Percentiles rank a stretch among this genome's conserved stretches.
Conservation (phyloP, 768 basidiomycete genomes). For the Phanerochaete sordida region DNA sequence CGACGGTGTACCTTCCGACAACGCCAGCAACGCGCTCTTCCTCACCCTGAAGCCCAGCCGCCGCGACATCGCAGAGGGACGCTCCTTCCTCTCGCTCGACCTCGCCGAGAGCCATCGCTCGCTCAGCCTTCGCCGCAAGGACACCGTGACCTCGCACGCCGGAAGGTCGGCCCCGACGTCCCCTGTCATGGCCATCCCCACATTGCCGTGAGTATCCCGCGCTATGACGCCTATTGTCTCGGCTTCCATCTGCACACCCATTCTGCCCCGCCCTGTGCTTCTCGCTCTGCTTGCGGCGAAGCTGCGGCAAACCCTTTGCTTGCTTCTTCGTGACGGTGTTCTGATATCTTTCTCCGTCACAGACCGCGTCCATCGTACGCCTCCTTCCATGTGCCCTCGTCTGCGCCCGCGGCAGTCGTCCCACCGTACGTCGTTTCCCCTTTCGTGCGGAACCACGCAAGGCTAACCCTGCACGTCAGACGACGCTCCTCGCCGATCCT, state of each 20-base stretch:
- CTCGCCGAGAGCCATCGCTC: conserved; percentile 51
- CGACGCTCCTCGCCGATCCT: conserved; percentile 7
- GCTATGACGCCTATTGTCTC: background rate
- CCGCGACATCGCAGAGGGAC: conserved; percentile 31
- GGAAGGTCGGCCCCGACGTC: conserved; percentile 17
- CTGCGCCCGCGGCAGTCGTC: background rate
- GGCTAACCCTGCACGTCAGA: conserved; percentile 4
- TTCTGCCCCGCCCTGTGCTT: too few relatives aligned
- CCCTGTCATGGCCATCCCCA: conserved; percentile 3
- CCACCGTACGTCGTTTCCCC: background rate
- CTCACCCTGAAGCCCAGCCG: conserved; percentile 41
- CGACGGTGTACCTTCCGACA: conserved; percentile 4
- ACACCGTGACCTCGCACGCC: conserved; percentile 19
- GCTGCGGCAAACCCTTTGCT: background rate
- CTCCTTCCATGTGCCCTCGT: background rate
- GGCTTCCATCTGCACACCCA: background rate
- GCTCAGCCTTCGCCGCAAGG: conserved; percentile 34
- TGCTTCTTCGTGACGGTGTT: background rate
- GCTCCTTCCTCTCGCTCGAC: conserved; percentile 69
- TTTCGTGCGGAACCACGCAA: conserved; percentile 5
- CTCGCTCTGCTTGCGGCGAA: background rate
- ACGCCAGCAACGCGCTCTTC: conserved; percentile 39
- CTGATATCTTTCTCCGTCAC: background rate
- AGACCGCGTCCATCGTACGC: background rate
- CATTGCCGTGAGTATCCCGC: conserved; percentile 8